Conservation (phyloP, 352 stramenopile genomes). For the Phytopythium chamaehyphon region DNA sequence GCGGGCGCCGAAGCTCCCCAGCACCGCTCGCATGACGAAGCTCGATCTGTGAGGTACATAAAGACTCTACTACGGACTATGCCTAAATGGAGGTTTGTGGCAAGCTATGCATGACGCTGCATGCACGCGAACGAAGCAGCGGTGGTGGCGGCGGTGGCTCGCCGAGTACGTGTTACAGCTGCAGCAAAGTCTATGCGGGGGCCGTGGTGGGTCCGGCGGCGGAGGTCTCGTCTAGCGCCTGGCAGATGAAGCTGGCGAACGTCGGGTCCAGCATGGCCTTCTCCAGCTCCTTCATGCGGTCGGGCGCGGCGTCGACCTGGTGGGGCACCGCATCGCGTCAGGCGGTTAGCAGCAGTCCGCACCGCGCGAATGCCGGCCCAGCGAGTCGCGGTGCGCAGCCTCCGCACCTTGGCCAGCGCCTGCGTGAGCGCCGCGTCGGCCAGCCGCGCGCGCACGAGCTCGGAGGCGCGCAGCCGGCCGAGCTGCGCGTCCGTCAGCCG, state of each 20-base stretch:
- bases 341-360: neutral
- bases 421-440: slow-evolving; percentile 42
- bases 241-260: slow-evolving; percentile 80
- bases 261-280: slow-evolving; percentile 63
- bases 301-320: slow-evolving; percentile 57
- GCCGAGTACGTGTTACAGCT: too few species aligned
- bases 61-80: too few species aligned
- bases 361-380: neutral
- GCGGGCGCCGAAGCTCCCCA: too few species aligned
- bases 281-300: slow-evolving; percentile 74
- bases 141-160: too few species aligned
- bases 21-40: too few species aligned
- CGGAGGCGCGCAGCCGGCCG: slow-evolving; percentile 24
- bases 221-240: slow-evolving; percentile 57
- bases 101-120: too few species aligned
- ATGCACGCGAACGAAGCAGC: neutral
- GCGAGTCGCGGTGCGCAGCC: neutral
- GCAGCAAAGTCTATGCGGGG: neutral
- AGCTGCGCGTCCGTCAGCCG: slow-evolving; percentile 59
- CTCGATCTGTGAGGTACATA: too few species aligned
- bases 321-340: neutral
- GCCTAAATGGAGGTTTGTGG: too few species aligned
- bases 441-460: slow-evolving; percentile 34
- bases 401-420: slow-evolving; percentile 48
- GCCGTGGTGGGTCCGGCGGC: neutral